These are phyloP conservation scores for Diaporthe vexans DNA, from an alignment of 2,329 filamentous ascomycete genomes.

Conservation along the genomic window DNA sequence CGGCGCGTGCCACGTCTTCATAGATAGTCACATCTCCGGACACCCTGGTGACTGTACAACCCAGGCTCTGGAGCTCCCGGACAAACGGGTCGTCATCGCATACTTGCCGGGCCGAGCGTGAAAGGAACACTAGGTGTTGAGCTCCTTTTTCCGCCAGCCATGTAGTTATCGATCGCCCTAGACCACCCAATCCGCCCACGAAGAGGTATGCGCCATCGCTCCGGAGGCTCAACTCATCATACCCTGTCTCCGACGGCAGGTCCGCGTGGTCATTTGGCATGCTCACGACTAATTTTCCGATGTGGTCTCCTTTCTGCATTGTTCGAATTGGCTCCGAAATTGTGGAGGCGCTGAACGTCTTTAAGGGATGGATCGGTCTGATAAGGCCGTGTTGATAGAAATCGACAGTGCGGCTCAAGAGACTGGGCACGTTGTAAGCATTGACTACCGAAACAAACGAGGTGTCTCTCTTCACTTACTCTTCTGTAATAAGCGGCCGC, in stretches of 20 bases:
- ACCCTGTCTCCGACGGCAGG: not conserved
- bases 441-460: too few species aligned
- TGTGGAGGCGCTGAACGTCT: slow-evolving; percentile 44
- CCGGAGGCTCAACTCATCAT: not conserved
- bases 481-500: not conserved
- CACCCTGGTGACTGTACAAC: slow-evolving; percentile 25
- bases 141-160: slow-evolving; percentile 34
- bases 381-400: slow-evolving; percentile 40
- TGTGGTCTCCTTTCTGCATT: slow-evolving; percentile 56
- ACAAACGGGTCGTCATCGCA: slow-evolving; percentile 14
- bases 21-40: slow-evolving; percentile 8
- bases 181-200: slow-evolving; percentile 33
- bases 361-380: slow-evolving; percentile 43
- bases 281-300: slow-evolving; percentile 57
- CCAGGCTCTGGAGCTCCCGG: slow-evolving; percentile 13
- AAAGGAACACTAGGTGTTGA: slow-evolving; percentile 13
- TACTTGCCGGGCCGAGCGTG: slow-evolving; percentile 8
- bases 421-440: not conserved
- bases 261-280: slow-evolving; percentile 40
- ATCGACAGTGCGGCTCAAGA: not conserved
- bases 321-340: slow-evolving; percentile 51
- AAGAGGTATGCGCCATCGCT: slow-evolving; percentile 38
- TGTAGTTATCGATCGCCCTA: slow-evolving; percentile 15
- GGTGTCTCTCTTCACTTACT: not conserved
- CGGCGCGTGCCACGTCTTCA: not conserved